Conservation (phyloP, 768 basidiomycete species). For the Naematelia aurantialba region DNA sequence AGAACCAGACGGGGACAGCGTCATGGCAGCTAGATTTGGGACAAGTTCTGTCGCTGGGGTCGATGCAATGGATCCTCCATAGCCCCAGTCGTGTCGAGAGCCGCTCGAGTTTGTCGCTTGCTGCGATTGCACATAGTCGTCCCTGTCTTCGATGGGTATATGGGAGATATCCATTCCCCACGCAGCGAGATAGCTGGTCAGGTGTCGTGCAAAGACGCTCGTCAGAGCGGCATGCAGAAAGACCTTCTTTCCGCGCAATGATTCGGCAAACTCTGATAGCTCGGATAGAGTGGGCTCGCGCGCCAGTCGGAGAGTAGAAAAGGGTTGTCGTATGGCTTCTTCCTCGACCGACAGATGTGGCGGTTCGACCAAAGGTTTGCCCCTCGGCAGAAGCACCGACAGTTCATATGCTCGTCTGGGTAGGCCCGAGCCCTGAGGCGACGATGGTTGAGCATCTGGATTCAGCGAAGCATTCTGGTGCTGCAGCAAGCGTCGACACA, state of each 20-base stretch:
- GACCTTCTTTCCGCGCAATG: conserved; percentile 75
- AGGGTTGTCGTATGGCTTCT: conserved; percentile 54
- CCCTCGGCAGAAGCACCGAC: conserved; percentile 58
- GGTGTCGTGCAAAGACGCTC: conserved; percentile 83
- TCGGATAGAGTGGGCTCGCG: conserved; percentile 77
- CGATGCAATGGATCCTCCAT: conserved; percentile 14
- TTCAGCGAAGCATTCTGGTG: conserved; percentile 42
- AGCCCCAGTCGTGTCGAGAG: conserved; percentile 17
- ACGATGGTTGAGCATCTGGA: conserved; percentile 48
- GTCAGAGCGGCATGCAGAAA: conserved; percentile 79
- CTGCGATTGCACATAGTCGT: conserved; percentile 3
- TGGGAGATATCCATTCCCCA: conserved; percentile 96
- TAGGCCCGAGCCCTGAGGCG: conserved; percentile 39
- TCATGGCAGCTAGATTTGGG: not conserved
- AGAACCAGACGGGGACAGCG: conserved; percentile 1
- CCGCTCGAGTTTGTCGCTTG: not conserved
- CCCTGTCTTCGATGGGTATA: conserved; percentile 52
- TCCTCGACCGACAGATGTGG: conserved; percentile 55
- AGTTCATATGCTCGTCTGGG: conserved; percentile 62
- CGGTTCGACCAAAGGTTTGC: conserved; percentile 56
- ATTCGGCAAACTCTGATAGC: conserved; percentile 72
- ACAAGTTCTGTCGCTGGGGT: conserved; percentile 12
- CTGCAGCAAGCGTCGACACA: conserved; percentile 38
- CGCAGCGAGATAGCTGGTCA: conserved; percentile 85
- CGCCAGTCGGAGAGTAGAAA: conserved; percentile 57